Base-by-base conservation (phyloP, 176 grass and related monocot species). In the Urochloa ruziziensis region DNA sequence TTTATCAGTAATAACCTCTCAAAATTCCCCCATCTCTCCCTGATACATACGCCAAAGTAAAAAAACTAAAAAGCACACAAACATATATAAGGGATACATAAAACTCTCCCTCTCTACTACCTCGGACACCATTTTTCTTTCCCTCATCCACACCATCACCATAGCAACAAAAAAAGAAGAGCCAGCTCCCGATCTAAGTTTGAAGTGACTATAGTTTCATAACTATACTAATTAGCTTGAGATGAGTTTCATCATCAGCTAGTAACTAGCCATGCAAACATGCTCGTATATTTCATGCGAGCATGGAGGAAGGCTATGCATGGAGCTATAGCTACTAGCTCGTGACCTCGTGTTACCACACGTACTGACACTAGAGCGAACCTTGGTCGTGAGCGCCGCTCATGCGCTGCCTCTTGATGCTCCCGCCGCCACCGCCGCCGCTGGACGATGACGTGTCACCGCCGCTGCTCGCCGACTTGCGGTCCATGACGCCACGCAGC, bases 351-450 rank as follows among this genome's bases (percentile, higher is more conserved):
- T 48, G 35, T 43, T 47, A 70, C 37, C 21, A 74, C 70, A 56
- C n/a, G n/a, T n/a, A n/a, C n/a, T n/a, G n/a, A n/a, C 84, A 40
- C 84, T 88, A 95, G 47, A 92, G 75, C 49, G 90, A 95, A 84
- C 93, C 88, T 87, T 93, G 91, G 21, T 90, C 89, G 42, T 82
- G 88, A n/a, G 69, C 75, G 61, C 74, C 80, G 80, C 78, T 86
- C 88, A 93, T 93, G 81, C 92, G 89, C 78, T 97, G 92, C 70
- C 95, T 79, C 88, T 97, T 97, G 29, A 90, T 89, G 54, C 90
- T 80, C n/a, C 82, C 81, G 19, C 73, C 35, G n/a, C 84, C 72
- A 33, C 78, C 84, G 56, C 78, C 84, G 4, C 92, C 79, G 80
- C 81, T 71, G 0, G 88, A 87, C 3, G 88, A 89, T 1, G 87